Evolutionary conservation across 345 rosid species (phyloP).

Genomic region (Bretschneidera sinensis): DNA sequence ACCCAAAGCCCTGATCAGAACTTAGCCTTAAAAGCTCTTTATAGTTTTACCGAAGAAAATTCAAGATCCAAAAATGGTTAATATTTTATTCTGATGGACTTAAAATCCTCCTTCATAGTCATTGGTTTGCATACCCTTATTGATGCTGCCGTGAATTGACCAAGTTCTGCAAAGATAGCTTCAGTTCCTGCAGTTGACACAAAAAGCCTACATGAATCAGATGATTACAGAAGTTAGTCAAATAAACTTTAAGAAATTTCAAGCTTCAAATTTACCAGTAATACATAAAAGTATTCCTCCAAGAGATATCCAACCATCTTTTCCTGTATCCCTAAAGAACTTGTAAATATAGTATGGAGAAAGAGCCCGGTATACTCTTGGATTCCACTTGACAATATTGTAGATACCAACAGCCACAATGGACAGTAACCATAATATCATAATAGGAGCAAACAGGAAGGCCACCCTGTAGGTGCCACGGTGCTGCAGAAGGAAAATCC

Average conservation of each 20-base stretch:
- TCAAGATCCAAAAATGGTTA: slow-evolving; percentile 1
- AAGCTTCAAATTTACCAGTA: slow-evolving; percentile 49
- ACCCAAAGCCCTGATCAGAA: neutral
- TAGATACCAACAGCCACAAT: slow-evolving; percentile 63
- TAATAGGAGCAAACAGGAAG: slow-evolving; percentile 69
- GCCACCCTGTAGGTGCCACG: slow-evolving; percentile 71
- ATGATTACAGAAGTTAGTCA: slow-evolving; percentile 8
- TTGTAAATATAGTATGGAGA: slow-evolving; percentile 70
- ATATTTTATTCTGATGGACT: neutral
- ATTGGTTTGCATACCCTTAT: slow-evolving; percentile 51
- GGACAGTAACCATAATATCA: slow-evolving; percentile 69
- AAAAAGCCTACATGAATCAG: slow-evolving; percentile 13
- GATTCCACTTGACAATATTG: slow-evolving; percentile 83
- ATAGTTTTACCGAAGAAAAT: slow-evolving; percentile 4
- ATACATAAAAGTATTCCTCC: slow-evolving; percentile 76
- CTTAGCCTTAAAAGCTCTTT: neutral
- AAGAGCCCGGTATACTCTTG: slow-evolving; percentile 62
- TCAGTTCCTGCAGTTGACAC: slow-evolving; percentile 64
- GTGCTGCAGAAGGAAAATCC: slow-evolving; percentile 90
- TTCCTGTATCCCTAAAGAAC: slow-evolving; percentile 67
- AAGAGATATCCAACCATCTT: slow-evolving; percentile 83
- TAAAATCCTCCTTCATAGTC: neutral
- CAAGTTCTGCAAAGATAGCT: slow-evolving; percentile 72
- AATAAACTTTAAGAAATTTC: slow-evolving; percentile 5
- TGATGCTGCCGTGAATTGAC: slow-evolving; percentile 71